A percentile compares a stretch with the other conserved stretches of the same genome.
Evolutionary conservation across 345 rosid genomes (phyloP).

Genomic region (Streptanthus diversifolius): DNA sequence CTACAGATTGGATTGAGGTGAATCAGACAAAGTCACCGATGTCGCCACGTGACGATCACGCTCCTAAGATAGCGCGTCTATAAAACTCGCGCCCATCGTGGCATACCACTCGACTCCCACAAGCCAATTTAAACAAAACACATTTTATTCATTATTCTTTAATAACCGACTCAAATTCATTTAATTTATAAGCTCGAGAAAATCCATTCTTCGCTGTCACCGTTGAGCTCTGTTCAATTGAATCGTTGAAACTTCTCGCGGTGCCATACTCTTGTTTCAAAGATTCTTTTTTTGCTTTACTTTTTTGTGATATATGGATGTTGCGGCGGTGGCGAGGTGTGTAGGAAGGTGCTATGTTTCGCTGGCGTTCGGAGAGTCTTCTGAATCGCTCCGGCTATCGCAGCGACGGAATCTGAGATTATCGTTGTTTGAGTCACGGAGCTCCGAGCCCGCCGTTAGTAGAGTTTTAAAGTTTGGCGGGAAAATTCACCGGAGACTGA

Average conservation of each 20-base stretch:
- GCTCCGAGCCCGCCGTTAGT: background rate
- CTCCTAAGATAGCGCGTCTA: background rate
- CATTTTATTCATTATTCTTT: too few species aligned
- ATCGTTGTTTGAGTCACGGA: conserved; percentile 5
- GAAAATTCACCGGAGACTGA: conserved; percentile 28
- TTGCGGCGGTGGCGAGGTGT: conserved; percentile 22
- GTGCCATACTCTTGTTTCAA: background rate
- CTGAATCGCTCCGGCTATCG: background rate
- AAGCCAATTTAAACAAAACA: background rate
- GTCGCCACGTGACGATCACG: background rate
- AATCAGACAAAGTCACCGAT: conserved; percentile 14
- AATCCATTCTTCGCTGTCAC: background rate
- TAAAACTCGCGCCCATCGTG: conserved; percentile 2
- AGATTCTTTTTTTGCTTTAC: background rate
- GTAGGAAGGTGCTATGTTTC: conserved; percentile 11
- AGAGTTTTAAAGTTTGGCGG: background rate
- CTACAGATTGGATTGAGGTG: background rate
- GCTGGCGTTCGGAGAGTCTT: conserved; percentile 10
- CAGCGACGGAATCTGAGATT: conserved; percentile 24
- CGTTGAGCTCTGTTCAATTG: conserved; percentile 6
- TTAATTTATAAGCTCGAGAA: background rate
- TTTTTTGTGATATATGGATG: conserved; percentile 13
- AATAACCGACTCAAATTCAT: background rate
- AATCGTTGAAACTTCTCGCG: background rate
- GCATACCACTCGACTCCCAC: conserved; percentile 22